Conservation (phyloP, 1,284 basidiomycete species). For the Paramarasmius palmivorus region DNA sequence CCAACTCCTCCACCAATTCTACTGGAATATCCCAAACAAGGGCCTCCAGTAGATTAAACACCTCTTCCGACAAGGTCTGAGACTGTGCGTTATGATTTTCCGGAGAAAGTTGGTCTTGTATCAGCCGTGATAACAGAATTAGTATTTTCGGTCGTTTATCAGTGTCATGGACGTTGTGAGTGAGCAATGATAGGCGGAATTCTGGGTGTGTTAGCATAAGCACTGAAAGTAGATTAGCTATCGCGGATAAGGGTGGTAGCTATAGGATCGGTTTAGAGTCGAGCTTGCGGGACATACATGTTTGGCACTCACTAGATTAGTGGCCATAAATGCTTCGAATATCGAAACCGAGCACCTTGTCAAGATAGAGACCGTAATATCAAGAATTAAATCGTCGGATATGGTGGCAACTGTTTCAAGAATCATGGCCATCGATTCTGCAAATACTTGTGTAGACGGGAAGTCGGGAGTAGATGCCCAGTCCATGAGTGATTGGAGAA, state of each 20-base stretch:
- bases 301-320: conserved; percentile 40
- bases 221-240: conserved; percentile 52
- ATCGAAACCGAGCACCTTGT: conserved; percentile 40
- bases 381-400: conserved; percentile 32
- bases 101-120: conserved; percentile 38
- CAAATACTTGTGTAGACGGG: conserved; percentile 36
- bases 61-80: conserved; percentile 38
- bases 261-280: conserved; percentile 25
- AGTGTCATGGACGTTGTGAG: conserved; percentile 24
- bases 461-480: conserved; percentile 30
- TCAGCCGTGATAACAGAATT: conserved; percentile 39
- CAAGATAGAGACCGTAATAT: conserved; percentile 29
- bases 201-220: conserved; percentile 50
- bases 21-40: conserved; percentile 50
- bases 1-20: conserved; percentile 43
- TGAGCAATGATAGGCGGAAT: conserved; percentile 43
- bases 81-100: conserved; percentile 26
- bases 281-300: not conserved
- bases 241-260: conserved; percentile 46
- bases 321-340: conserved; percentile 32
- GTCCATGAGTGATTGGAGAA: conserved; percentile 59
- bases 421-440: conserved; percentile 40
- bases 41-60: conserved; percentile 51
- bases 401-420: conserved; percentile 50
- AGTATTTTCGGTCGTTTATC: conserved; percentile 35